Evolutionary conservation across 371 early-diverging fungal species (phyloP).

Genomic region (Nematocida displodere): DNA sequence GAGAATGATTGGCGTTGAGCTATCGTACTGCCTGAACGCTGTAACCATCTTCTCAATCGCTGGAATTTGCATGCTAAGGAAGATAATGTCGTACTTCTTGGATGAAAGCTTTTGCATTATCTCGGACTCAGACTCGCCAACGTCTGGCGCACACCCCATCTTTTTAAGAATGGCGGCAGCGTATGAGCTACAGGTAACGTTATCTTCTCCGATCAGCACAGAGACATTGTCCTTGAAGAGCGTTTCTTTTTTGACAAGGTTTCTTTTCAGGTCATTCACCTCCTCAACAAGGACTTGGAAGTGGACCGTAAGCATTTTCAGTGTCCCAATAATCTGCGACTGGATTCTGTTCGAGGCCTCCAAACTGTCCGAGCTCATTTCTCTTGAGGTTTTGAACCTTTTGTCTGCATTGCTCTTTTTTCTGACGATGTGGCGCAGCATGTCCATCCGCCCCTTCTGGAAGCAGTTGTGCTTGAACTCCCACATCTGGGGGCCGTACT

Average conservation of each 20-base stretch:
- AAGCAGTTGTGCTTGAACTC: slow-evolving; percentile 63
- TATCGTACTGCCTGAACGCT: slow-evolving; percentile 42
- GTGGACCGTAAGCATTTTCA: slow-evolving; percentile 59
- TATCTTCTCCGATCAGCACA: slow-evolving; percentile 48
- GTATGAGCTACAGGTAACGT: slow-evolving; percentile 51
- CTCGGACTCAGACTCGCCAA: slow-evolving; percentile 22
- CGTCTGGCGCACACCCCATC: slow-evolving; percentile 33
- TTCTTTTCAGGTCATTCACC: slow-evolving; percentile 60
- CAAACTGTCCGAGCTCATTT: slow-evolving; percentile 40
- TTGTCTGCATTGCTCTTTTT: slow-evolving; percentile 58
- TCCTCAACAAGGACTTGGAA: slow-evolving; percentile 61
- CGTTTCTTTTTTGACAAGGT: slow-evolving; percentile 40
- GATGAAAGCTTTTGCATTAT: slow-evolving; percentile 13
- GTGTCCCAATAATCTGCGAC: slow-evolving; percentile 50
- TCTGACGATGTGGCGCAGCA: slow-evolving; percentile 58
- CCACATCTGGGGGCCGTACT: slow-evolving; percentile 55
- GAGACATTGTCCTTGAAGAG: slow-evolving; percentile 29
- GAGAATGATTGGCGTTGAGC: slow-evolving; percentile 27
- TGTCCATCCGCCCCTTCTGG: slow-evolving; percentile 53
- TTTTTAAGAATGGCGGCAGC: slow-evolving; percentile 50
- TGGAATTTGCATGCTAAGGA: slow-evolving; percentile 12
- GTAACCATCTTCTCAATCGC: slow-evolving; percentile 28
- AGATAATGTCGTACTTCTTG: slow-evolving; percentile 44
- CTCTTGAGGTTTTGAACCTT: slow-evolving; percentile 23
- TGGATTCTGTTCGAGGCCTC: slow-evolving; percentile 54